Percentiles rank a stretch among this genome's conserved stretches.
phyloP scores from a whole-genome alignment of 371 early-diverging fungal species.

The Vittaforma corneae region DNA sequence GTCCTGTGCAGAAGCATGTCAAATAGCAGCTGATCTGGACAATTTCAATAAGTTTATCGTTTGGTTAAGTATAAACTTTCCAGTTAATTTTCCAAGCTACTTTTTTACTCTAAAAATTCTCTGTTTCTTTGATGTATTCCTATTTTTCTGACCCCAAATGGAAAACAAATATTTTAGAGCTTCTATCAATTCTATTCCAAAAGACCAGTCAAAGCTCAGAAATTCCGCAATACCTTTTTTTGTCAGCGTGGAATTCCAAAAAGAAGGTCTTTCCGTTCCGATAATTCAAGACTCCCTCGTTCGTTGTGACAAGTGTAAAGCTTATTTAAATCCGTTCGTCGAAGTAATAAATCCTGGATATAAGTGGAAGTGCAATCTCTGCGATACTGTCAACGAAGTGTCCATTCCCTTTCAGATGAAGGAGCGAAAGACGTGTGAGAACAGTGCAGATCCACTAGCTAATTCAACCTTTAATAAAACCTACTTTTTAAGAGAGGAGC shows the following conservation, averaged over 20 bases:
- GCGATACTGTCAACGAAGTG: conserved; percentile 46
- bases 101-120: no score
- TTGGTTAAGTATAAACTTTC: no score
- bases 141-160: no score
- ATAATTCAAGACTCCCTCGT: conserved; percentile 29
- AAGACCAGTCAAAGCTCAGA: conserved; percentile 6
- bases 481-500: conserved; percentile 26
- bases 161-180: conserved; percentile 11
- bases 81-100: no score
- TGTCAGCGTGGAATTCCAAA: conserved; percentile 21
- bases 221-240: conserved; percentile 2
- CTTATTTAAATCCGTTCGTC: conserved; percentile 56
- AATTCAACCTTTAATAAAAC: conserved; percentile 41
- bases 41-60: no score
- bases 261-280: conserved; percentile 19
- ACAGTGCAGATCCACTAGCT: conserved; percentile 29
- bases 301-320: conserved; percentile 54
- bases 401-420: conserved; percentile 37
- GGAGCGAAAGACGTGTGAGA: conserved; percentile 17
- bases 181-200: conserved; percentile 13
- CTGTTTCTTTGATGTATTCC: no score
- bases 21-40: no score
- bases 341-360: conserved; percentile 58
- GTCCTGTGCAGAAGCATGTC: no score
- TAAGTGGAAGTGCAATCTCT: conserved; percentile 59